Base-by-base conservation (phyloP, 169 alveolate species). In the Cyclospora cayetanensis region DNA sequence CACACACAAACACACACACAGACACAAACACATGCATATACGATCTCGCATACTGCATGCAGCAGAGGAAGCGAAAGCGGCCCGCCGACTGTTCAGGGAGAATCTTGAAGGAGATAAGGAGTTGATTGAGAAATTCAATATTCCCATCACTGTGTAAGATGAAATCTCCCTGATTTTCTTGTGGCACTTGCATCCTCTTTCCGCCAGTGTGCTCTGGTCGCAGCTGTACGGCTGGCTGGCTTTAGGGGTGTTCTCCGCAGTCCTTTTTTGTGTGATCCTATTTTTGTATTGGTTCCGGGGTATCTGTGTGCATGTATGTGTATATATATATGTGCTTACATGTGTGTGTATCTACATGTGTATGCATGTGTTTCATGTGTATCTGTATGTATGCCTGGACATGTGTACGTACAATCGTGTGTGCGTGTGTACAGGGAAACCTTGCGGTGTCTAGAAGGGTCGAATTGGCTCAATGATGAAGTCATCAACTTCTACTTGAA, bases 381-480 rank as follows among this genome's bases (percentile, higher is more conserved):
- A 7, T 9, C 12, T 74, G 5, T 42, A 15, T 4, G 18, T 70
- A 31, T 70, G 31, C 25, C 0, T 74, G 1, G 0, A 35, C 20
- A 39, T 37, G 2, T 74, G 4, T 35, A 27, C 41, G 2, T 74
- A 31, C 22, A 0, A 4, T 83, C 85, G 0, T 88, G 39, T 68
- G 60, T 83, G 60, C 72, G 76, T 91, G 90, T 90, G 27, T 90
- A 50, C 89, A 91, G 96, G 35, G 91, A 77, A 55, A 93, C 97
- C 46, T 87, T 96, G n/a, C 92, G 94, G 46, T 94, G 96, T 52
- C 72, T 94, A 76, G 76, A 53, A 35, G 96, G 95, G n/a, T 92
- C 95, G n/a, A 92, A 94, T 82, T 97, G 98, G 98, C 92, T 96
- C 25, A 96, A 96, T 89, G 98, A 97, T 79, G 98, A 97, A 80